A percentile compares a stretch with the other conserved stretches of the same genome.
These are phyloP conservation scores for Marchantia polymorpha DNA, from an alignment of 225 moss, liverwort and hornwort species.

Conservation along the genomic window DNA sequence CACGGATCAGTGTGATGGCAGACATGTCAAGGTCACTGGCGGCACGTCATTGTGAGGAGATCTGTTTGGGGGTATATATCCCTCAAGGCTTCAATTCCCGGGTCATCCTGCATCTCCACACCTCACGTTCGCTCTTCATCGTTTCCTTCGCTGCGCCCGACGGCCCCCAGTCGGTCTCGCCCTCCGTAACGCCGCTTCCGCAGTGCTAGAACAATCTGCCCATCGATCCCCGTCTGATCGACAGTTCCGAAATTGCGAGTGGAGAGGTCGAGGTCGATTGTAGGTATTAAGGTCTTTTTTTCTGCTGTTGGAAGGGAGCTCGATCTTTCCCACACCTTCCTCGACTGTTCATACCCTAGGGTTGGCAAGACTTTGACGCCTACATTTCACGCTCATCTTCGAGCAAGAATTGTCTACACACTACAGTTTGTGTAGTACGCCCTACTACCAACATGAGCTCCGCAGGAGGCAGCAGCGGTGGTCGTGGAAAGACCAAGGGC, in stretches of 20 bases:
- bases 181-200: not conserved
- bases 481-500: constrained; percentile 38
- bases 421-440: not conserved
- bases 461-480: constrained; percentile 39
- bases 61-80: constrained; percentile 16
- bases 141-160: not conserved
- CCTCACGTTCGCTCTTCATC: not conserved
- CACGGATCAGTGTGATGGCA: constrained; percentile 16
- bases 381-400: not conserved
- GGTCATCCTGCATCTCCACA: not conserved
- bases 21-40: constrained; percentile 13
- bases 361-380: not conserved
- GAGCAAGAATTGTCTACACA: not conserved
- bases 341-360: not conserved
- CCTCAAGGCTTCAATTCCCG: constrained; percentile 11
- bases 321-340: not conserved
- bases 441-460: constrained; percentile 26
- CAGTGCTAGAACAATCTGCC: not conserved
- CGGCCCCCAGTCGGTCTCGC: not conserved
- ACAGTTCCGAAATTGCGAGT: not conserved
- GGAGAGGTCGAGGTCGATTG: not conserved
- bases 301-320: not conserved
- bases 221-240: not conserved
- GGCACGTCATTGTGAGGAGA: constrained; percentile 12
- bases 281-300: not conserved